These are phyloP conservation scores for Tephrocybe sp. DNA, from an alignment of 768 basidiomycete genomes.

Conservation along the genomic window DNA sequence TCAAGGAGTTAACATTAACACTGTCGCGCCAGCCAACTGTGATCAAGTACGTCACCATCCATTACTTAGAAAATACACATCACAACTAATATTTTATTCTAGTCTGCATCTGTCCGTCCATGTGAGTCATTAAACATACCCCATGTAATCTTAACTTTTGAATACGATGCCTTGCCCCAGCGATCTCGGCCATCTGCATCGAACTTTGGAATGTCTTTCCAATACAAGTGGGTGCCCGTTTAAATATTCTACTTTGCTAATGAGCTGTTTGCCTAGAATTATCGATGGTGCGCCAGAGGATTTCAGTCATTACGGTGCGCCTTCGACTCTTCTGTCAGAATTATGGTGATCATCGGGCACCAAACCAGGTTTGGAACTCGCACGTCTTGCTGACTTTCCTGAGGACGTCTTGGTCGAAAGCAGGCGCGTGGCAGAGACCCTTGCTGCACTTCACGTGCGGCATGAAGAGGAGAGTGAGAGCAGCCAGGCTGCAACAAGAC, in stretches of 20 bases:
- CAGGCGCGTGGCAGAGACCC: slow-evolving; percentile 55
- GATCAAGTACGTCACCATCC: slow-evolving; percentile 53
- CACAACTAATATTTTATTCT: neutral
- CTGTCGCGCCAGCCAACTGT: slow-evolving; percentile 78
- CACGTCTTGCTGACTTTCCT: slow-evolving; percentile 85
- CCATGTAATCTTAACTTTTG: neutral
- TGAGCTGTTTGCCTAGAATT: slow-evolving; percentile 49
- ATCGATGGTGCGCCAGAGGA: slow-evolving; percentile 68
- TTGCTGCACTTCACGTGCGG: slow-evolving; percentile 57
- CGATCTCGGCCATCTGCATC: slow-evolving; percentile 51
- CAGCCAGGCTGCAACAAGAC: slow-evolving; percentile 54
- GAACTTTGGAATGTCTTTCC: slow-evolving; percentile 70
- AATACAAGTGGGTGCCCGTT: slow-evolving; percentile 60
- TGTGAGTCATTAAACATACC: slow-evolving; percentile 33
- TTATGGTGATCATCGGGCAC: neutral
- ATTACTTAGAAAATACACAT: neutral
- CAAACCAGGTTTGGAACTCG: slow-evolving; percentile 93
- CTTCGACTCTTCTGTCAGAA: neutral
- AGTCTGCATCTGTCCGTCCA: slow-evolving; percentile 86
- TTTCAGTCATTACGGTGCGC: slow-evolving; percentile 70
- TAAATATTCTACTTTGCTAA: neutral
- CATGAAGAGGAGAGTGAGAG: slow-evolving; percentile 64
- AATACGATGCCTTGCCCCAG: slow-evolving; percentile 30
- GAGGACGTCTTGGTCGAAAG: slow-evolving; percentile 64
- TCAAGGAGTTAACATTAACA: slow-evolving; percentile 75